Conservation (phyloP, 306 rosid species). For the Cajanus cajan region DNA sequence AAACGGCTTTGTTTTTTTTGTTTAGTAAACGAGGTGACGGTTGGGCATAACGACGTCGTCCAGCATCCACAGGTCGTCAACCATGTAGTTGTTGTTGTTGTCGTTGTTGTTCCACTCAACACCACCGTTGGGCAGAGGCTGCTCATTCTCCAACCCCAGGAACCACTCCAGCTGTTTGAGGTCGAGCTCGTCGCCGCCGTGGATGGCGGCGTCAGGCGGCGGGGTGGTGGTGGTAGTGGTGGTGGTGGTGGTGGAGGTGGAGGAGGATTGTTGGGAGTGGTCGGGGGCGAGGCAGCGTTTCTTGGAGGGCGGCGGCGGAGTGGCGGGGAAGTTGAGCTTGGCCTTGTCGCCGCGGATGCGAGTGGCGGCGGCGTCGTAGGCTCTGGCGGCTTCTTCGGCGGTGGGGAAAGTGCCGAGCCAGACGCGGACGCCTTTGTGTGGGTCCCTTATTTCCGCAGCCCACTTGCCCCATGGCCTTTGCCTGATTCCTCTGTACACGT, state of each 20-base stretch:
- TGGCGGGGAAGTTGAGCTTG: constrained; percentile 69
- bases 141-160: constrained; percentile 53
- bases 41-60: constrained; percentile 54
- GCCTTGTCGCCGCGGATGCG: constrained; percentile 93
- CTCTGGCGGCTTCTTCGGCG: constrained; percentile 83
- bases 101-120: constrained; percentile 24
- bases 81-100: constrained; percentile 13
- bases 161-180: constrained; percentile 64
- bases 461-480: constrained; percentile 99
- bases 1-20: not conserved
- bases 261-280: not conserved
- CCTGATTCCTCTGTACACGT: constrained; percentile 84
- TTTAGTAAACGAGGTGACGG: constrained; percentile 25
- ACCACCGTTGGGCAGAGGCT: not conserved
- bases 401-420: constrained; percentile 96
- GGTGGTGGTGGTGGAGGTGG: not conserved
- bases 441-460: constrained; percentile 99
- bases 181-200: constrained; percentile 10
- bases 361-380: constrained; percentile 80
- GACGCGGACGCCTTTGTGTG: constrained; percentile 79
- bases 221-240: not conserved
- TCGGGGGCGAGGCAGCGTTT: constrained; percentile 42
- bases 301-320: constrained; percentile 32
- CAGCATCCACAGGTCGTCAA: constrained; percentile 57
- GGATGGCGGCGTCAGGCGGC: not conserved